Evolutionary conservation across 2,329 filamentous ascomycete species (phyloP).

Genomic region (Sarocladium strictum): DNA sequence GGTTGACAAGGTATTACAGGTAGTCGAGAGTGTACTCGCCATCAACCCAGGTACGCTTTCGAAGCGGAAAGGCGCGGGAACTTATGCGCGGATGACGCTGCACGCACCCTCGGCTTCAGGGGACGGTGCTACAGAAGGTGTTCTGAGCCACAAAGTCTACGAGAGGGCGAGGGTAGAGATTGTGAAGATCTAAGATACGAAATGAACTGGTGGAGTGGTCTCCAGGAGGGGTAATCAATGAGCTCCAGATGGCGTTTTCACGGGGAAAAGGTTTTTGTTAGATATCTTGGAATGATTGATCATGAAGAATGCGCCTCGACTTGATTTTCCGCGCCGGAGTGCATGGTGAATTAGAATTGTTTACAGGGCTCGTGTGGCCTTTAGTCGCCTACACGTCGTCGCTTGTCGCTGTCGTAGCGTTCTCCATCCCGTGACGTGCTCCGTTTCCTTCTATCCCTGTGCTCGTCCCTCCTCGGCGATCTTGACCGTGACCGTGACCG

Average conservation of each 20-base stretch:
- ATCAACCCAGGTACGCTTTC: slow-evolving; percentile 88
- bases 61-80: slow-evolving; percentile 78
- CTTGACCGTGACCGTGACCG: slow-evolving; percentile 35
- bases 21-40: slow-evolving; percentile 81
- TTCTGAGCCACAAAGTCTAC: slow-evolving; percentile 71
- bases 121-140: slow-evolving; percentile 48
- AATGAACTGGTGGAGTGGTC: neutral
- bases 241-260: neutral
- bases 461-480: slow-evolving; percentile 44
- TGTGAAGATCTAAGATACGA: slow-evolving; percentile 55
- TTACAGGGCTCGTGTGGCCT: neutral
- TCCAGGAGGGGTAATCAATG: neutral
- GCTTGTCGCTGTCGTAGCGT: slow-evolving; percentile 53
- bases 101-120: slow-evolving; percentile 55
- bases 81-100: slow-evolving; percentile 74
- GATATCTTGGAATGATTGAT: slow-evolving; percentile 1
- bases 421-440: slow-evolving; percentile 50
- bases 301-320: neutral
- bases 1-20: slow-evolving; percentile 43
- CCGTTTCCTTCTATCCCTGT: slow-evolving; percentile 47
- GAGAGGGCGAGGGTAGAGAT: slow-evolving; percentile 84
- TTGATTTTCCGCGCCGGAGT: too few species aligned
- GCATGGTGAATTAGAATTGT: neutral
- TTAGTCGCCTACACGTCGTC: slow-evolving; percentile 45
- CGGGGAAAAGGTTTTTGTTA: neutral